phyloP scores from a whole-genome alignment of 306 rosid genomes.

The Hippophae tibetana region DNA sequence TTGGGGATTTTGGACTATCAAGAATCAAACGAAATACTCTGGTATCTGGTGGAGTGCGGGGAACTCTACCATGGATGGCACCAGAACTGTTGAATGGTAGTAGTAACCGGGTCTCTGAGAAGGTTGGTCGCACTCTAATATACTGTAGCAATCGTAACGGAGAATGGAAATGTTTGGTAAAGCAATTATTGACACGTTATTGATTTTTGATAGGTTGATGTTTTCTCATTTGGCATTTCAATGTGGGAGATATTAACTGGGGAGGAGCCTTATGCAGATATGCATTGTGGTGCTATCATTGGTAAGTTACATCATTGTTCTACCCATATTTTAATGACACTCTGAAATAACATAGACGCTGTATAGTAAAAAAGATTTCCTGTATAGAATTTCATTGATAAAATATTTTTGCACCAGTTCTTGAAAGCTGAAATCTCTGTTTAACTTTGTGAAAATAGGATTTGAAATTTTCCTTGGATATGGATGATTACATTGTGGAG shows the following conservation, averaged over 20 bases:
- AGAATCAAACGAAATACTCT: constrained; percentile 26
- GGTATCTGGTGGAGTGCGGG: constrained; percentile 33
- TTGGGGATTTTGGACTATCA: constrained; percentile 28
- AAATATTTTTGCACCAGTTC: no score
- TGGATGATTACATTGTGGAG: no score
- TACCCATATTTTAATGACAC: neutral
- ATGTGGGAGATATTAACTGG: constrained; percentile 32
- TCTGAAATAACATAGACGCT: neutral
- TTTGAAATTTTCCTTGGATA: no score
- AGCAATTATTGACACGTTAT: neutral
- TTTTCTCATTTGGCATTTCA: constrained; percentile 29
- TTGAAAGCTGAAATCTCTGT: no score
- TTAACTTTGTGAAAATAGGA: no score
- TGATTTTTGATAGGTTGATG: constrained; percentile 23
- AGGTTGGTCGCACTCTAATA: constrained; percentile 15
- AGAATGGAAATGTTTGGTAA: neutral
- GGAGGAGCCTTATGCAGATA: constrained; percentile 27
- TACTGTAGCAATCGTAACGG: neutral
- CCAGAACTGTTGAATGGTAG: constrained; percentile 29
- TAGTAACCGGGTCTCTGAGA: constrained; percentile 30
- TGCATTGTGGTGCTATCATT: constrained; percentile 35
- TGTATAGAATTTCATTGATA: no score
- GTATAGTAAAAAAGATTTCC: neutral
- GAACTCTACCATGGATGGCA: constrained; percentile 32
- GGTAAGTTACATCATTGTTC: constrained; percentile 18